These are phyloP conservation scores for Suillus spraguei DNA, from an alignment of 768 basidiomycete genomes.

Conservation along the genomic window DNA sequence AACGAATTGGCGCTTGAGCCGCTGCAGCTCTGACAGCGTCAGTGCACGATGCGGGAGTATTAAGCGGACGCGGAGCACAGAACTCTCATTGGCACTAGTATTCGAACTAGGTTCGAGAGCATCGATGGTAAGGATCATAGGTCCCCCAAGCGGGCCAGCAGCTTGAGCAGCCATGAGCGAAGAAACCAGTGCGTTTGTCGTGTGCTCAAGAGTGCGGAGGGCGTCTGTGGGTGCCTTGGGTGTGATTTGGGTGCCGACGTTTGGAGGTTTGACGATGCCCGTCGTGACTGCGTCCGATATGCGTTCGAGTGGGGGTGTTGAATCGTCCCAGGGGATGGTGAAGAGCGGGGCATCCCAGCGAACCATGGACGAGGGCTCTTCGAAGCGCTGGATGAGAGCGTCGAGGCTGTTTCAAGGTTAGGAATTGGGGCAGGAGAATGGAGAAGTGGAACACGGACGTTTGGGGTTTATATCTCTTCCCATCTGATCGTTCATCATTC, in stretches of 20 bases:
- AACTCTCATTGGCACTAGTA: background rate
- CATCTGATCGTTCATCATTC: slow-evolving; percentile 59
- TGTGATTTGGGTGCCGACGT: slow-evolving; percentile 78
- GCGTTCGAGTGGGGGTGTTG: slow-evolving; percentile 59
- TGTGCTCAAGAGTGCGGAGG: slow-evolving; percentile 81
- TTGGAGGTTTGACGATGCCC: slow-evolving; percentile 84
- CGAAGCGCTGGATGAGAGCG: slow-evolving; percentile 85
- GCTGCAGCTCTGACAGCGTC: slow-evolving; percentile 86
- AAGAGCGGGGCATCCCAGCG: slow-evolving; percentile 98
- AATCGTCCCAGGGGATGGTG: slow-evolving; percentile 77
- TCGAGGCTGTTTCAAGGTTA: slow-evolving; percentile 11
- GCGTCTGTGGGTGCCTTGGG: slow-evolving; percentile 87
- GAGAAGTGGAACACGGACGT: slow-evolving; percentile 51
- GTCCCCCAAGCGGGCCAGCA: slow-evolving; percentile 50
- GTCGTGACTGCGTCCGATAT: slow-evolving; percentile 85
- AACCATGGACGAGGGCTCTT: slow-evolving; percentile 98
- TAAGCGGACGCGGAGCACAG: slow-evolving; percentile 46
- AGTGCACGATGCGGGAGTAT: slow-evolving; percentile 69
- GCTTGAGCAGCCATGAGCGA: slow-evolving; percentile 68
- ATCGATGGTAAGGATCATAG: slow-evolving; percentile 45
- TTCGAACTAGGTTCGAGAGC: slow-evolving; percentile 27
- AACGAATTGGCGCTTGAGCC: slow-evolving; percentile 91
- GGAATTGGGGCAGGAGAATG: background rate
- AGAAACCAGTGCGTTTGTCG: slow-evolving; percentile 69
- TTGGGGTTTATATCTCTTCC: slow-evolving; percentile 57